Percentiles rank a stretch among this genome's conserved stretches.
These are phyloP conservation scores for Saturnispora kantuleensis DNA, from an alignment of 805 yeast species.

Conservation along the genomic window DNA sequence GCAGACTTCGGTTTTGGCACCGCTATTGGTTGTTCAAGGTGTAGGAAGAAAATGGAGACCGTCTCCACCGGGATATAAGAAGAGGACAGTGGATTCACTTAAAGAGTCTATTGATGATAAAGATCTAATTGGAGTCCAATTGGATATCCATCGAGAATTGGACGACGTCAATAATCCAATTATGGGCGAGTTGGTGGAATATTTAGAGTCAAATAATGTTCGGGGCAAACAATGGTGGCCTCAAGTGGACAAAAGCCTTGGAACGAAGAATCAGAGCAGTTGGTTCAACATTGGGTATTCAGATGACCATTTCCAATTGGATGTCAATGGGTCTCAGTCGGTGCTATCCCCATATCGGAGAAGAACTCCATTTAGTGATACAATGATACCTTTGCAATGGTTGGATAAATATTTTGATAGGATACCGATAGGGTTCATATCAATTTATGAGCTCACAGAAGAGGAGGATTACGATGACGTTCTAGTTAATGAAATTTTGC, in stretches of 20 bases:
- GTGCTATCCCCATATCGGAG: constrained; percentile 35
- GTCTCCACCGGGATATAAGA: neutral
- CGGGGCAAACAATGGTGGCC: constrained; percentile 12
- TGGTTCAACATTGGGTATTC: constrained; percentile 11
- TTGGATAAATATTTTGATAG: constrained; percentile 38
- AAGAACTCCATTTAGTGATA: constrained; percentile 31
- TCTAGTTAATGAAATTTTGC: constrained; percentile 27
- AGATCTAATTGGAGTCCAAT: constrained; percentile 14
- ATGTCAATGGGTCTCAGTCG: constrained; percentile 17
- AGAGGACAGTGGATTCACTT: neutral
- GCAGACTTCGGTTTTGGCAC: constrained; percentile 27
- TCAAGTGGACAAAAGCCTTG: neutral
- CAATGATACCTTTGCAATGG: constrained; percentile 41
- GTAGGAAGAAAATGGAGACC: constrained; percentile 17
- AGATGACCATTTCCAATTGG: constrained; percentile 5
- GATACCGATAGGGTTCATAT: constrained; percentile 38
- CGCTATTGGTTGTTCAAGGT: constrained; percentile 35
- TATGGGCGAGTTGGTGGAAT: constrained; percentile 5
- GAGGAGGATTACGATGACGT: constrained; percentile 21
- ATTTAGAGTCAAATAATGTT: constrained; percentile 6
- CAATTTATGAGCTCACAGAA: constrained; percentile 32
- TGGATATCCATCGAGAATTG: constrained; percentile 12
- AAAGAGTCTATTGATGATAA: neutral
- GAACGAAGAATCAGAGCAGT: constrained; percentile 1
- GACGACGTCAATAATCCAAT: constrained; percentile 22